Evolutionary conservation across 345 rosid genomes (phyloP), one percentile per base, ranked within the genome.

Genomic region (Eucalyptus coolabah): DNA sequence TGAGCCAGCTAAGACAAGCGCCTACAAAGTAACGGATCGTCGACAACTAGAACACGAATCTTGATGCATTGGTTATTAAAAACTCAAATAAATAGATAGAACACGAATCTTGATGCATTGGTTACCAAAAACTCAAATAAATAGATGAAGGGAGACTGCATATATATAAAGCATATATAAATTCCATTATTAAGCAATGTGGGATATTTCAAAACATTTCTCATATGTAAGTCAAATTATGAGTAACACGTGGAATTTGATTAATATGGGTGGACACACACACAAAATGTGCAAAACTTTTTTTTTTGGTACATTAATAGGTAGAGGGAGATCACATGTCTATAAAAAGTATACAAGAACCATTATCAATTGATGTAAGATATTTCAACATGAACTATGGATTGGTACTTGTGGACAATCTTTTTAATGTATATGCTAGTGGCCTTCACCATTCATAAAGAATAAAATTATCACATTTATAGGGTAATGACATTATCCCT

Each of bases 1-100:
- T 4, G 93, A 89, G 13, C 89, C 95, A 23, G 93, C 94, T 44
- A 93, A 54, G 10, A 93, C 90, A 8, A 95, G 89, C 24, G 88
- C 89, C 96, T 93, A 86, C 88, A 49, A 32, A 67, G 42, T 19
- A 19, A 37, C 4, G 28, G 45, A 72, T 37, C 42, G 45, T 72
- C 28, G 24, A 23, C 7, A 18, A 6, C 45, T 37, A 37, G 45
- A 37, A 19, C 12, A 12, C 28, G n/a, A 16, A 83, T n/a, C 30
- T 44, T 42, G 81, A 69, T 69, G 81, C 42, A 6, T 30, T 63
- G 34, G 8, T 63, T 63, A 34, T 26, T 7, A 72, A 34, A n/a
- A 72, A 72, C 26, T 72, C 12, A 15, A 34, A 72, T 18, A 9
- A 72, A 34, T 72, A 18, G 44, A 2, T 17, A 37, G 45, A 37